Base-by-base conservation (phyloP, 2,329 filamentous ascomycete genomes). In the Stagonosporopsis cucurbitacearum region DNA sequence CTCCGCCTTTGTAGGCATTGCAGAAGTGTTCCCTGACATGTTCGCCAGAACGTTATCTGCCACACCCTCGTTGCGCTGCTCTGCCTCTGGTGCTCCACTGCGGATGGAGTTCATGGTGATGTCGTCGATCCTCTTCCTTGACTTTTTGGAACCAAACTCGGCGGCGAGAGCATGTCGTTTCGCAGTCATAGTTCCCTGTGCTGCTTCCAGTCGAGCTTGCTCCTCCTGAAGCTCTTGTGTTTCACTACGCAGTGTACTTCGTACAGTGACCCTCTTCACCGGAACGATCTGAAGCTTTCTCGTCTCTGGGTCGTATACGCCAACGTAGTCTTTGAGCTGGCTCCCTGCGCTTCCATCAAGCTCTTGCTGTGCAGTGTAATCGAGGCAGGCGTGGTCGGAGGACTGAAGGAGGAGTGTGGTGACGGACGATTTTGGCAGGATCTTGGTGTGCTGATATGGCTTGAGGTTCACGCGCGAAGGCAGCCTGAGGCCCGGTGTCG, bases 71-170 rank as follows among this genome's bases (percentile, higher is more conserved):
- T 67, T 65, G 25, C 63, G 53, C 33, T 65, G 57, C 12, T 65
- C 51, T 13, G 60, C 55, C 28, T 63, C 59, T 26, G 56, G 56
- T 13, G 62, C 62, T 44, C 59, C 57, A 17, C 65, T 69, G 25
- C 71, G 70, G 64, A 94, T 91, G 17, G 89, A 88, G 69, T 93
- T 92, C 66, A 90, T 82, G 2, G 86, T 86, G 60, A 84, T 81
- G 52, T 87, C 84, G 25, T 83, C 81, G 64, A 95, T 86, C 1
- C 86, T 88, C 78, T 93, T 94, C 81, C 88, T 89, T 20, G 91
- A 89, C 77, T 93, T 94, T 79, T 91, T 92, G 23, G 90, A 94
- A 73, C 91, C 91, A 68, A 96, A 96, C 28, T 88, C 86, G 66
- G 90, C 83, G 36, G 89, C 90, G 12, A 96, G 85, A 2, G 88